phyloP scores from a whole-genome alignment of 257 asterid species.

The Echites panduratus region DNA sequence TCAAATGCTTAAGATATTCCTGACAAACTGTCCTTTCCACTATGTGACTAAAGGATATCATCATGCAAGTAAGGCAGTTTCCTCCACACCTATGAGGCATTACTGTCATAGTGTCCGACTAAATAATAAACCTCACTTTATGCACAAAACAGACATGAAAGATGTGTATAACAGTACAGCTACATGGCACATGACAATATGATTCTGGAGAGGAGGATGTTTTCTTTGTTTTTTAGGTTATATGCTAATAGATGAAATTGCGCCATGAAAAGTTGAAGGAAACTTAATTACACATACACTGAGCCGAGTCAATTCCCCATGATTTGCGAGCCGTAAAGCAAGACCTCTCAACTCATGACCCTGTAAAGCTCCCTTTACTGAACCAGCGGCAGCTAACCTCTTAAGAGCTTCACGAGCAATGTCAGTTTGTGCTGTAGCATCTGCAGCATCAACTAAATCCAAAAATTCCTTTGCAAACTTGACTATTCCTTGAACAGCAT shows the following conservation, averaged over 20 bases:
- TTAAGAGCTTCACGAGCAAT: conserved; percentile 98
- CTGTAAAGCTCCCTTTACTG: conserved; percentile 90
- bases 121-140: not conserved
- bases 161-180: not conserved
- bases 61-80: not conserved
- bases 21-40: not conserved
- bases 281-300: conserved; percentile 48
- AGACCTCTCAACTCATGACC: conserved; percentile 93
- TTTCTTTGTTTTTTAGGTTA: not conserved
- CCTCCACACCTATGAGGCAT: not conserved
- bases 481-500: conserved; percentile 93
- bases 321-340: conserved; percentile 91
- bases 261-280: conserved; percentile 3
- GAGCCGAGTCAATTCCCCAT: conserved; percentile 94
- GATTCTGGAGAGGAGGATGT: not conserved
- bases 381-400: conserved; percentile 97
- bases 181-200: not conserved
- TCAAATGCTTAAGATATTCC: not conserved
- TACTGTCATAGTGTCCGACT: not conserved
- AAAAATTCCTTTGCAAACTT: conserved; percentile 91
- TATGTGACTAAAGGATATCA: no score
- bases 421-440: conserved; percentile 96
- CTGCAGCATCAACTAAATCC: conserved; percentile 96
- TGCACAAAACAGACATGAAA: not conserved
- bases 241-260: not conserved